A percentile compares a stretch with the other conserved stretches of the same genome.
phyloP scores from a whole-genome alignment of 202 grass and related monocot species.

The Carex sylvatica region DNA sequence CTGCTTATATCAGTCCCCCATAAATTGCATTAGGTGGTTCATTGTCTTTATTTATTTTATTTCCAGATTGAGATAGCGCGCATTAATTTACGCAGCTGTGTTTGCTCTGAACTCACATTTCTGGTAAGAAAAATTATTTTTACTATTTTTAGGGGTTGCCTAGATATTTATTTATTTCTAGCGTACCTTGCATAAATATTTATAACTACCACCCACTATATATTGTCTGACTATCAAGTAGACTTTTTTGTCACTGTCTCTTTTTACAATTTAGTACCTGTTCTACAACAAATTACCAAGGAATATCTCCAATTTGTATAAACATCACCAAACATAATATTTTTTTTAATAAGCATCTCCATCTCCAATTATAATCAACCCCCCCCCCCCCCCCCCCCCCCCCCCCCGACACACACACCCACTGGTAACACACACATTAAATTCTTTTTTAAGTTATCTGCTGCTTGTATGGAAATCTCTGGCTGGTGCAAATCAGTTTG shows the following conservation, averaged over 20 bases:
- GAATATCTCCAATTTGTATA: not conserved
- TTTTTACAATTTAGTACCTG: not conserved
- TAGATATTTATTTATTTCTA: not conserved
- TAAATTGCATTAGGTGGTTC: not conserved
- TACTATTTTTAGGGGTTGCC: not conserved
- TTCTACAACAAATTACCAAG: not conserved
- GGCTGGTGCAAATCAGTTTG: not conserved
- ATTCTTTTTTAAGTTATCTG: not conserved
- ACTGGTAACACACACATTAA: not conserved
- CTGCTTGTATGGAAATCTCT: not conserved
- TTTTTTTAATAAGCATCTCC: not conserved
- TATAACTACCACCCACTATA: not conserved
- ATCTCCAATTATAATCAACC: too few species aligned
- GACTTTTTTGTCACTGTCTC: not conserved
- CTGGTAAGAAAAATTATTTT: constrained; percentile 12
- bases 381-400: not conserved
- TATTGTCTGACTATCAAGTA: not conserved
- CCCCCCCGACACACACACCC: not conserved
- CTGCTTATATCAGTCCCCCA: too few species aligned
- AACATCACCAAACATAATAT: not conserved
- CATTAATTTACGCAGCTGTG: not conserved
- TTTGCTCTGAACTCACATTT: not conserved
- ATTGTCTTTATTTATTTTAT: not conserved
- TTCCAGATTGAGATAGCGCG: not conserved
- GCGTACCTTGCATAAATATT: not conserved